Percentiles rank a stretch among this genome's conserved stretches.
These are phyloP conservation scores for Penicillium paxilli DNA, from an alignment of 495 filamentous ascomycete species.

Conservation along the genomic window DNA sequence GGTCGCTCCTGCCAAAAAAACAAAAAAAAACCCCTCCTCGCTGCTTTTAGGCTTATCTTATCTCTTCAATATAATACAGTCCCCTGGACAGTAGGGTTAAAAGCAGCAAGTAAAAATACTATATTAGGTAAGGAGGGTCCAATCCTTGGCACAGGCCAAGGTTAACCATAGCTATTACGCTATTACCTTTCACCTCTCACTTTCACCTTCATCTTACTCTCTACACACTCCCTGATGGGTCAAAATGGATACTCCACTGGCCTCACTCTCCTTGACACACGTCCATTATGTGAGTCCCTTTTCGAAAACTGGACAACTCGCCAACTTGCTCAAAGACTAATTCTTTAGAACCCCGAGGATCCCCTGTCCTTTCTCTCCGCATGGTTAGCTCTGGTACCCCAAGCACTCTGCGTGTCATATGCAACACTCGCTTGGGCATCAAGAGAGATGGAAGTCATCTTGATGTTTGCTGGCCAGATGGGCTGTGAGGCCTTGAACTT, in stretches of 20 bases:
- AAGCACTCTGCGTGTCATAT: constrained; percentile 87
- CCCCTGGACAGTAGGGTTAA: not conserved
- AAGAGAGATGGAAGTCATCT: constrained; percentile 82
- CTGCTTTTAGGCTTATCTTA: too few relatives aligned
- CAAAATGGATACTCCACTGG: constrained; percentile 60
- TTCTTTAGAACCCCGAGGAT: constrained; percentile 79
- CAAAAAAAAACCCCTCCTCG: too few relatives aligned
- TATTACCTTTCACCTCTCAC: not conserved
- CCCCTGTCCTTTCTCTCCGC: constrained; percentile 82
- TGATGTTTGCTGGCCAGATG: constrained; percentile 92
- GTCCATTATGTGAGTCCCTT: constrained; percentile 81
- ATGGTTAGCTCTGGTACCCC: constrained; percentile 90
- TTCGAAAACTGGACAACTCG: not conserved
- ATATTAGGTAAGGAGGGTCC: too few relatives aligned
- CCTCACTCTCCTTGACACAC: constrained; percentile 90
- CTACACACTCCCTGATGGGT: constrained; percentile 45
- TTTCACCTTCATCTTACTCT: not conserved
- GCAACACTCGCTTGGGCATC: constrained; percentile 85
- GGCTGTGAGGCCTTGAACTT: constrained; percentile 95
- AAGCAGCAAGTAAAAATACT: not conserved
- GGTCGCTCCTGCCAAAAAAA: not conserved
- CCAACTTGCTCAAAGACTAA: constrained; percentile 7
- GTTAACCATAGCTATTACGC: too few relatives aligned
- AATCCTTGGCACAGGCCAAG: too few relatives aligned
- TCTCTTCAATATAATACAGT: too few relatives aligned